Evolutionary conservation across 2,329 filamentous ascomycete species (phyloP).

Genomic region (Endocalyx cinctus): DNA sequence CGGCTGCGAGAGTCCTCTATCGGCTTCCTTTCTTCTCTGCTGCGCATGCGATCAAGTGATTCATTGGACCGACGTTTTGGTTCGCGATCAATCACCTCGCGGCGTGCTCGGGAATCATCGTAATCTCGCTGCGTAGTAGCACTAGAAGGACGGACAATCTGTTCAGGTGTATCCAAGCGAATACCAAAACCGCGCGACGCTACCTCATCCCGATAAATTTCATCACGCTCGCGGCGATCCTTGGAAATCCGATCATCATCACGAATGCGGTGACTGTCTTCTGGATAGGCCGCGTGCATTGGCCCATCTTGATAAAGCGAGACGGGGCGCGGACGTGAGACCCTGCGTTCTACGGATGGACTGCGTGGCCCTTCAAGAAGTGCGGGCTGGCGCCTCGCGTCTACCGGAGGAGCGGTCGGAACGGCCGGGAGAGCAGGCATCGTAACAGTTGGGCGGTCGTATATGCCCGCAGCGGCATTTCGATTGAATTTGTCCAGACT

Average conservation of each 20-base stretch:
- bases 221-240: conserved; percentile 39
- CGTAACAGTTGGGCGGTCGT: conserved; percentile 42
- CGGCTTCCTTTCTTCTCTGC: conserved; percentile 16
- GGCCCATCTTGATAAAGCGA: conserved; percentile 50
- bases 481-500: conserved; percentile 66
- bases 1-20: conserved; percentile 17
- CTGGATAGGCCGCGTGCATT: conserved; percentile 37
- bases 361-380: conserved; percentile 31
- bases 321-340: conserved; percentile 38
- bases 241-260: conserved; percentile 43
- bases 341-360: conserved; percentile 27
- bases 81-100: conserved; percentile 26
- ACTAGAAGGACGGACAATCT: conserved; percentile 26
- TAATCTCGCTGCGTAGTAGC: conserved; percentile 27
- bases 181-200: conserved; percentile 48
- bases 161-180: conserved; percentile 35
- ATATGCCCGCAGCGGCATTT: conserved; percentile 32
- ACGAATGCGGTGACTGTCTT: conserved; percentile 44
- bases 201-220: conserved; percentile 44
- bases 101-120: conserved; percentile 39
- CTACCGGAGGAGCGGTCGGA: conserved; percentile 31
- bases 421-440: conserved; percentile 42
- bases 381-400: conserved; percentile 28
- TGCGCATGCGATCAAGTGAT: conserved; percentile 18
- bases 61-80: conserved; percentile 24